These are phyloP conservation scores for Yamadazyma atlantica DNA, from an alignment of 1,139 yeast species.

Conservation along the genomic window DNA sequence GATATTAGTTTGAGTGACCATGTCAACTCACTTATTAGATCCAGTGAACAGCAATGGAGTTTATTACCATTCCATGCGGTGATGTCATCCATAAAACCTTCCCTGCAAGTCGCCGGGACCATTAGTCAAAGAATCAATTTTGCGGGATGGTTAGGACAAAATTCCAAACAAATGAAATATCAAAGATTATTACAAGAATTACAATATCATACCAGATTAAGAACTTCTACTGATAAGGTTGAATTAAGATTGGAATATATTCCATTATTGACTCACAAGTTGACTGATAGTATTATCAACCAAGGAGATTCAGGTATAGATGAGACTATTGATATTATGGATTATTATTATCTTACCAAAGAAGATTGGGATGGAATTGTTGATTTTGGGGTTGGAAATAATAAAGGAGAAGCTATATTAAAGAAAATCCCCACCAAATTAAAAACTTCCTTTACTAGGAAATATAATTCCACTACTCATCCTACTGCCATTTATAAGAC, in stretches of 20 bases:
- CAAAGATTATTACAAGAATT: slow-evolving; percentile 79
- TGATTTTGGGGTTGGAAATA: slow-evolving; percentile 75
- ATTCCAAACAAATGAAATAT: slow-evolving; percentile 80
- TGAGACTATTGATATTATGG: slow-evolving; percentile 69
- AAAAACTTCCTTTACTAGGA: slow-evolving; percentile 83
- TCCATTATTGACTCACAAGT: slow-evolving; percentile 56
- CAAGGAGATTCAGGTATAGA: slow-evolving; percentile 60
- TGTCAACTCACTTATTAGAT: slow-evolving; percentile 77
- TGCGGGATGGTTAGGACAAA: slow-evolving; percentile 88
- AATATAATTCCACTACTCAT: slow-evolving; percentile 71
- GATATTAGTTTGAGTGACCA: slow-evolving; percentile 80
- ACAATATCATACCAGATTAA: slow-evolving; percentile 81
- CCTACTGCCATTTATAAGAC: slow-evolving; percentile 84
- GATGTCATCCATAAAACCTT: slow-evolving; percentile 82
- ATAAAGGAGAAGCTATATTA: slow-evolving; percentile 40
- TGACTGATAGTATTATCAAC: slow-evolving; percentile 55
- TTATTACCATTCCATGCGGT: slow-evolving; percentile 90
- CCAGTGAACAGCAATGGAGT: slow-evolving; percentile 95
- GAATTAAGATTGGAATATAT: slow-evolving; percentile 80
- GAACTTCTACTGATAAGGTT: slow-evolving; percentile 71
- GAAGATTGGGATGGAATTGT: slow-evolving; percentile 90
- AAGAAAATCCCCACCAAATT: slow-evolving; percentile 72
- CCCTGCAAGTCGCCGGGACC: slow-evolving; percentile 73
- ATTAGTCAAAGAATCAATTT: slow-evolving; percentile 71
- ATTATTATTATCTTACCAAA: slow-evolving; percentile 76